phyloP scores from a whole-genome alignment of 208 protist species.

The Endotrypanum monterogeii region DNA sequence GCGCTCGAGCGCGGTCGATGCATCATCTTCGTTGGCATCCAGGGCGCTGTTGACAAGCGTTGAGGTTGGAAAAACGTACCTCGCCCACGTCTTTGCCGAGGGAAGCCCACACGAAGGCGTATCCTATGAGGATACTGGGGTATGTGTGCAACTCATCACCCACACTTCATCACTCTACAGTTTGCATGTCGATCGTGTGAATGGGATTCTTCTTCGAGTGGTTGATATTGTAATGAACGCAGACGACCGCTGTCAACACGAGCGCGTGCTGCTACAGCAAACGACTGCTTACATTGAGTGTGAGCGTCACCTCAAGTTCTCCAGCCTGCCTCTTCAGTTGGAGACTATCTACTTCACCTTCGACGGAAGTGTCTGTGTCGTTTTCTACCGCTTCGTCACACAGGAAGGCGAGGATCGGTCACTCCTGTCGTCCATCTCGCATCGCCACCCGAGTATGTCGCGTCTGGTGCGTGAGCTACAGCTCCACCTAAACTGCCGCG shows the following conservation, averaged over 20 bases:
- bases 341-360: conserved; percentile 66
- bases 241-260: conserved; percentile 34
- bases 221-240: conserved; percentile 29
- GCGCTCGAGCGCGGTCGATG: neutral
- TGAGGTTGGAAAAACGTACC: conserved; percentile 41
- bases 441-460: conserved; percentile 38
- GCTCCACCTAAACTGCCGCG: conserved; percentile 49
- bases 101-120: conserved; percentile 51
- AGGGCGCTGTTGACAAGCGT: conserved; percentile 5
- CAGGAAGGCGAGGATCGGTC: conserved; percentile 11
- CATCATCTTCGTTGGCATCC: neutral
- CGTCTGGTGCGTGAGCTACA: conserved; percentile 56
- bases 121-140: conserved; percentile 44
- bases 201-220: conserved; percentile 51
- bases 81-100: conserved; percentile 42
- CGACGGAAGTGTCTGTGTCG: conserved; percentile 54
- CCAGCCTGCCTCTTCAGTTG: conserved; percentile 60
- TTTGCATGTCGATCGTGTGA: conserved; percentile 23
- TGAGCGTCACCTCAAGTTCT: conserved; percentile 62
- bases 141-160: conserved; percentile 41
- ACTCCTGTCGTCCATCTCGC: neutral
- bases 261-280: conserved; percentile 25
- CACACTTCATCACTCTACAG: conserved; percentile 5
- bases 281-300: conserved; percentile 45
- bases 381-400: conserved; percentile 49